phyloP scores from a whole-genome alignment of 1,284 basidiomycete species.

The Melampsora larici-populina region DNA sequence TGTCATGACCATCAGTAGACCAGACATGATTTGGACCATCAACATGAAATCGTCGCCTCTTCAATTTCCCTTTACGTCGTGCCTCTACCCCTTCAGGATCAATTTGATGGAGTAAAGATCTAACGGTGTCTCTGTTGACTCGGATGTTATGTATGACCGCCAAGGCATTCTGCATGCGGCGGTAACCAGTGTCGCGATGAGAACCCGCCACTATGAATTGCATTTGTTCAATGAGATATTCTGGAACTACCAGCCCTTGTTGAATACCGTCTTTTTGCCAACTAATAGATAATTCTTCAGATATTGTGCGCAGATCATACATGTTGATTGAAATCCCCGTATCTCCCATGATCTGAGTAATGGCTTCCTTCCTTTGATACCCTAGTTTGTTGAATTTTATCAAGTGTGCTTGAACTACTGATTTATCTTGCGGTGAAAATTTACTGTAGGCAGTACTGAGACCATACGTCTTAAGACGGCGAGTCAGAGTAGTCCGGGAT shows the following conservation, averaged over 20 bases:
- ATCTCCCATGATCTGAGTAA: neutral
- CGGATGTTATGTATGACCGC: neutral
- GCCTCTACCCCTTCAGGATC: neutral
- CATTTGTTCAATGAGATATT: neutral
- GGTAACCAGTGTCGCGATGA: neutral
- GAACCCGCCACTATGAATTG: neutral
- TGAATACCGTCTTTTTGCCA: neutral
- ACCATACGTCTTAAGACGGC: neutral
- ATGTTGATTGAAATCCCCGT: neutral
- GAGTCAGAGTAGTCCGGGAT: neutral
- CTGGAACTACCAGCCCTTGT: neutral
- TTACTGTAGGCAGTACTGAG: too few species aligned
- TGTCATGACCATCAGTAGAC: neutral
- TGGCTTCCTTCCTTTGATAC: neutral
- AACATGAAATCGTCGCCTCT: neutral
- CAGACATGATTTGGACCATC: slow-evolving; percentile 15
- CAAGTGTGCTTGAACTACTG: neutral
- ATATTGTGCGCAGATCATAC: neutral
- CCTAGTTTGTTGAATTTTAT: neutral
- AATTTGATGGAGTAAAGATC: too few species aligned
- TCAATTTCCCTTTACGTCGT: neutral
- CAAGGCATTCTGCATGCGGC: neutral
- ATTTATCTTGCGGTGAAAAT: too few species aligned
- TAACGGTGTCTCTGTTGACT: neutral
- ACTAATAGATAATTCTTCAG: neutral